Percentiles rank a stretch among this genome's conserved stretches.
Evolutionary conservation across 2,329 filamentous ascomycete genomes (phyloP).

Genomic region (Sclerotiophoma versabilis): DNA sequence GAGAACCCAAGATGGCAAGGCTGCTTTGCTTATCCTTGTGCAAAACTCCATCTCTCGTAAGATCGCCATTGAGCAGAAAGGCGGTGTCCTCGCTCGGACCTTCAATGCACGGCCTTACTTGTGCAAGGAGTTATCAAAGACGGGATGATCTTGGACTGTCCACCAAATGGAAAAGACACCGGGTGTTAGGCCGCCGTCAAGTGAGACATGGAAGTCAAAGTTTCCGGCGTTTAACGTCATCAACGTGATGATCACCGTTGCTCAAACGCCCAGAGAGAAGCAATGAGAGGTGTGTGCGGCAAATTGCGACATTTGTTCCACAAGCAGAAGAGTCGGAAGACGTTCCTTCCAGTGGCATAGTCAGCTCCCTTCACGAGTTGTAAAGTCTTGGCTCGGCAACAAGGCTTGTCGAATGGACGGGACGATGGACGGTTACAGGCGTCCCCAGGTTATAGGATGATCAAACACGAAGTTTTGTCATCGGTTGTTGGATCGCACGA

Average conservation of each 20-base stretch:
- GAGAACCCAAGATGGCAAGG: slow-evolving; percentile 10
- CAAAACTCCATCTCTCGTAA: slow-evolving; percentile 17
- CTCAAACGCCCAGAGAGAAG: slow-evolving; percentile 17
- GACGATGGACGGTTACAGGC: slow-evolving; percentile 19
- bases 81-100: slow-evolving; percentile 27
- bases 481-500: slow-evolving; percentile 8
- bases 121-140: slow-evolving; percentile 11
- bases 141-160: slow-evolving; percentile 19
- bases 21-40: slow-evolving; percentile 7
- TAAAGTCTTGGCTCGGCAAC: slow-evolving; percentile 21
- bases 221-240: slow-evolving; percentile 30
- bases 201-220: slow-evolving; percentile 15
- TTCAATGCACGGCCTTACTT: slow-evolving; percentile 5
- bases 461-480: slow-evolving; percentile 26
- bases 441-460: slow-evolving; percentile 25
- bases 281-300: slow-evolving; percentile 17
- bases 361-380: slow-evolving; percentile 16
- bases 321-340: slow-evolving; percentile 19
- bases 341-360: slow-evolving; percentile 20
- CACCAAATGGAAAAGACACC: slow-evolving; percentile 22
- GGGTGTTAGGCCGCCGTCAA: slow-evolving; percentile 18
- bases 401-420: slow-evolving; percentile 18
- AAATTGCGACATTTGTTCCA: slow-evolving; percentile 28
- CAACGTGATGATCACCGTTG: slow-evolving; percentile 28
- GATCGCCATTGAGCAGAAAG: slow-evolving; percentile 32